These are phyloP conservation scores for Curvularia lunata DNA, from an alignment of 2,329 filamentous ascomycete species.

Conservation along the genomic window DNA sequence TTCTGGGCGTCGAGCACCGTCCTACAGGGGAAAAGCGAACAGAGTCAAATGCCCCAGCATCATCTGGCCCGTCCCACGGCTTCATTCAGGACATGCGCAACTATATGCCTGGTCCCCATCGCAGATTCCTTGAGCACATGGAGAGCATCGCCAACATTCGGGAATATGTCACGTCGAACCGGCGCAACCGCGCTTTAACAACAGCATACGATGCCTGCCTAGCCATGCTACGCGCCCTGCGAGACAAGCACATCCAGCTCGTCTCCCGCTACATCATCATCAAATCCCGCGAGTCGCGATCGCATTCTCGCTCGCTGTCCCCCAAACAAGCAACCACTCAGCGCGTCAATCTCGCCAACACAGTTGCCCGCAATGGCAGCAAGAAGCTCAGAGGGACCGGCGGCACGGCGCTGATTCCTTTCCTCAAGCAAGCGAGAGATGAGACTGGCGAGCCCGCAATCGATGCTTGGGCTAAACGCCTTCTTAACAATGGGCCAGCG, in stretches of 20 bases:
- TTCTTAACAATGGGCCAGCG: slow-evolving; percentile 62
- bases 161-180: slow-evolving; percentile 72
- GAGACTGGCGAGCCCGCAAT: slow-evolving; percentile 94
- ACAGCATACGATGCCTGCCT: slow-evolving; percentile 92
- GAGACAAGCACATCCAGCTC: slow-evolving; percentile 95
- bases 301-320: slow-evolving; percentile 65
- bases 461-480: slow-evolving; percentile 65
- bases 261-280: slow-evolving; percentile 95
- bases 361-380: slow-evolving; percentile 45
- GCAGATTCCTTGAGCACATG: slow-evolving; percentile 85
- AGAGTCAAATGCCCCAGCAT: slow-evolving; percentile 51
- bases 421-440: slow-evolving; percentile 94
- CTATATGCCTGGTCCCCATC: slow-evolving; percentile 95
- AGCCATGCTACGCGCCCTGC: slow-evolving; percentile 75
- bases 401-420: slow-evolving; percentile 91
- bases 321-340: slow-evolving; percentile 55
- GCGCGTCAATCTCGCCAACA: slow-evolving; percentile 65
- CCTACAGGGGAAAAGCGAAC: slow-evolving; percentile 77
- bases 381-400: slow-evolving; percentile 84
- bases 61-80: slow-evolving; percentile 69
- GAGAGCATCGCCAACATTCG: slow-evolving; percentile 83
- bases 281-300: slow-evolving; percentile 77
- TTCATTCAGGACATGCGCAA: slow-evolving; percentile 97
- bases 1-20: slow-evolving; percentile 85
- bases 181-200: slow-evolving; percentile 68